A percentile compares a stretch with the other conserved stretches of the same genome.
These are phyloP conservation scores for Microcyclosporella mali DNA, from an alignment of 2,329 filamentous ascomycete species.

Conservation along the genomic window DNA sequence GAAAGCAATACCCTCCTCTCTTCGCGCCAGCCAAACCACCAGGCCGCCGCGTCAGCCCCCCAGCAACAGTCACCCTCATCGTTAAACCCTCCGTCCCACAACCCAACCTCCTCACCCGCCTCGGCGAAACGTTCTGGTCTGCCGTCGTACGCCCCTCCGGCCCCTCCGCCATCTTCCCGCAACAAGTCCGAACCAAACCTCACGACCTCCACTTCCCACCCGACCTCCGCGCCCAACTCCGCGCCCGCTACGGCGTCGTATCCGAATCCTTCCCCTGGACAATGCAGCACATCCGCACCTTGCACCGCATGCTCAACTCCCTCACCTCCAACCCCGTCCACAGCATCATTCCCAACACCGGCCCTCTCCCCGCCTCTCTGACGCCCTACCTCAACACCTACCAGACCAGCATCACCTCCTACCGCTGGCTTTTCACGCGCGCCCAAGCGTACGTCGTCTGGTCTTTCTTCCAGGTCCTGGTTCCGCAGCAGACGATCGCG, in stretches of 20 bases:
- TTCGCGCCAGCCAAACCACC: conserved; percentile 15
- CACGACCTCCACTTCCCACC: conserved; percentile 9
- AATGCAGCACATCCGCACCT: conserved; percentile 32
- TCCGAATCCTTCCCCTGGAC: conserved; percentile 29
- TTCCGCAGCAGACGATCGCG: conserved; percentile 15
- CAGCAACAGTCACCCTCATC: conserved; percentile 3
- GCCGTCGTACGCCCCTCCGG: conserved; percentile 21
- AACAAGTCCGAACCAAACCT: conserved; percentile 1
- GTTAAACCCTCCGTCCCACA: not conserved
- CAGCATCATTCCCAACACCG: conserved; percentile 25
- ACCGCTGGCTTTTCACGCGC: conserved; percentile 20
- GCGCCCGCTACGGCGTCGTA: conserved; percentile 32
- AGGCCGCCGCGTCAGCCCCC: not conserved
- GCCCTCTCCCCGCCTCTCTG: conserved; percentile 20
- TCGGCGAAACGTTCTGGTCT: conserved; percentile 27
- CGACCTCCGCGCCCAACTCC: conserved; percentile 23
- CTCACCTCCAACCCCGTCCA: conserved; percentile 19
- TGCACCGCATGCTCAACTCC: conserved; percentile 34
- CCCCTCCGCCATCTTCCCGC: conserved; percentile 14
- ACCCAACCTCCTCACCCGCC: conserved; percentile 20
- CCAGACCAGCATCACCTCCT: conserved; percentile 16
- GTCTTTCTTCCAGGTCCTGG: conserved; percentile 28
- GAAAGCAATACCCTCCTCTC: conserved; percentile 17
- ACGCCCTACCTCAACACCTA: conserved; percentile 11
- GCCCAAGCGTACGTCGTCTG: conserved; percentile 27